Percentiles rank a stretch among this genome's conserved stretches.
These are phyloP conservation scores for Lachnellula subtilissima DNA, from an alignment of 2,329 filamentous ascomycete genomes.

Conservation along the genomic window DNA sequence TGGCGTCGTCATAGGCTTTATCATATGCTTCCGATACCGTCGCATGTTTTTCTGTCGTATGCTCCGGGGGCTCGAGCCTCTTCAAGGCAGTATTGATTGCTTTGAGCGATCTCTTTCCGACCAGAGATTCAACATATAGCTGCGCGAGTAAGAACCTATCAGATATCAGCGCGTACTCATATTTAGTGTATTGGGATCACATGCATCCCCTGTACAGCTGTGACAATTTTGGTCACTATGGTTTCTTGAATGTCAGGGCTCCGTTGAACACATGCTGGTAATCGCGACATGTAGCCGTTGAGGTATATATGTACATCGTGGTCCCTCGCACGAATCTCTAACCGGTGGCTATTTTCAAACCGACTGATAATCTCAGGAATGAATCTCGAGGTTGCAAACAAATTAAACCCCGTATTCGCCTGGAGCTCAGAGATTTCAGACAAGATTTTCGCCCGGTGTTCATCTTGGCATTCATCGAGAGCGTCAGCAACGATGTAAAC, in stretches of 20 bases:
- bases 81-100: slow-evolving; percentile 31
- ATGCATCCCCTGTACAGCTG: slow-evolving; percentile 29
- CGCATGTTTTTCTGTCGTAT: not conserved
- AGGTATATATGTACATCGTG: slow-evolving; percentile 31
- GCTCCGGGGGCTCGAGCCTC: slow-evolving; percentile 17
- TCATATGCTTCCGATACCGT: slow-evolving; percentile 33
- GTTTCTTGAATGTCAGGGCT: slow-evolving; percentile 18
- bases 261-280: slow-evolving; percentile 14
- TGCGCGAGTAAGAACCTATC: slow-evolving; percentile 12
- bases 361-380: slow-evolving; percentile 21
- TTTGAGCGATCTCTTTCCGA: slow-evolving; percentile 31
- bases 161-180: not conserved
- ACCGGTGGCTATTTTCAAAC: slow-evolving; percentile 13
- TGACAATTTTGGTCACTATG: slow-evolving; percentile 17
- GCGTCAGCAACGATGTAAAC: slow-evolving; percentile 15
- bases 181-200: slow-evolving; percentile 1
- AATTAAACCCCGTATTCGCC: slow-evolving; percentile 9
- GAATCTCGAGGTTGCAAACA: slow-evolving; percentile 33
- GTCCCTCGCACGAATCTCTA: slow-evolving; percentile 31
- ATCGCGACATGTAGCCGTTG: slow-evolving; percentile 16
- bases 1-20: slow-evolving; percentile 37
- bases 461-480: slow-evolving; percentile 16
- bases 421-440: slow-evolving; percentile 24
- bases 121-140: slow-evolving; percentile 34
- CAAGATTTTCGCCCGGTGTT: slow-evolving; percentile 23